Conservation (phyloP, 345 rosid species). For the Nephelium lappaceum region DNA sequence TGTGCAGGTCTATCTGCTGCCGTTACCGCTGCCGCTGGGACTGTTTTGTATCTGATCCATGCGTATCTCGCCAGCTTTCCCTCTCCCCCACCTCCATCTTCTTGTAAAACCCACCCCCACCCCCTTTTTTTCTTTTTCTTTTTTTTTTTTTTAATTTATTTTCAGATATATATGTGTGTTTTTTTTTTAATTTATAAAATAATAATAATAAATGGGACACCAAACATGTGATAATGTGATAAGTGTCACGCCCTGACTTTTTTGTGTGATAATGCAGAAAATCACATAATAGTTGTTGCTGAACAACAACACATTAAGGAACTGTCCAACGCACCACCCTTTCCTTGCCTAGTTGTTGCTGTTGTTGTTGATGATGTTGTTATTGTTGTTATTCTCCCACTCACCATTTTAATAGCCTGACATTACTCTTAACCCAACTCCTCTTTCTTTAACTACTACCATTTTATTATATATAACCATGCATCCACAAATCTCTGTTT, state of each 20-base stretch:
- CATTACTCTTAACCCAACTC: not conserved
- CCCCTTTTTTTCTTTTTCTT: not conserved
- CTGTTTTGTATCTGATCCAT: constrained; percentile 26
- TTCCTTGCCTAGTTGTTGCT: not conserved
- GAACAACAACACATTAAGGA: not conserved
- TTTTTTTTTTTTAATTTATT: not conserved
- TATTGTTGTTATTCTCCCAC: not conserved
- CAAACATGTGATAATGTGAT: constrained; percentile 19
- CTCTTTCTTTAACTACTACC: too few species aligned
- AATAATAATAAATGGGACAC: not conserved
- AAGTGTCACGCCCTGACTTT: not conserved
- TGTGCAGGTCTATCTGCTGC: constrained; percentile 24
- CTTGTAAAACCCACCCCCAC: not conserved
- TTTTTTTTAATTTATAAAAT: not conserved
- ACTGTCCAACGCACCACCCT: not conserved
- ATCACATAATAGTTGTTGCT: constrained; percentile 1
- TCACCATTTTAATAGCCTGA: not conserved
- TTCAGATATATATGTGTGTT: too few species aligned
- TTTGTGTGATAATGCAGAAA: too few species aligned
- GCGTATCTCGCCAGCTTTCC: constrained; percentile 29
- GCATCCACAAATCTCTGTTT: too few species aligned
- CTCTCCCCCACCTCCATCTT: not conserved
- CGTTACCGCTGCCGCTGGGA: constrained; percentile 30
- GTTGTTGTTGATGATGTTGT: too few species aligned
- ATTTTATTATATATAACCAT: too few species aligned